Conservation (phyloP, 2,329 filamentous ascomycete genomes). For the Penicillium sp. region DNA sequence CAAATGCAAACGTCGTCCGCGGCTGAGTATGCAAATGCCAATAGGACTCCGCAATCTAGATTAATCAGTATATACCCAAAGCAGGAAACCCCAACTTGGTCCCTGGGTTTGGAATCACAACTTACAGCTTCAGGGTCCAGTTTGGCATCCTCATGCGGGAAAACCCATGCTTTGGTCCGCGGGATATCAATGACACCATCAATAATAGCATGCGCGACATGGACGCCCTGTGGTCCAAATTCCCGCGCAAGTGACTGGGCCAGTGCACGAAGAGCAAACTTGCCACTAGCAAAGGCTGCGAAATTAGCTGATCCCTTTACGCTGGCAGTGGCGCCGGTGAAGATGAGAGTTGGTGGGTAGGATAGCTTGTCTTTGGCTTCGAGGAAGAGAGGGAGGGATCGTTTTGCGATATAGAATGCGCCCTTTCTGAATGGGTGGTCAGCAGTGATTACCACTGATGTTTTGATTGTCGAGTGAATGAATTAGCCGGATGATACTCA, state of each 20-base stretch:
- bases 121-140: constrained; percentile 75
- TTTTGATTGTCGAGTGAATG: background rate
- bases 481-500: constrained; percentile 32
- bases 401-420: constrained; percentile 76
- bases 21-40: constrained; percentile 85
- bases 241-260: constrained; percentile 78
- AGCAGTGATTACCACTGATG: too few relatives aligned
- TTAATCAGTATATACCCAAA: constrained; percentile 23
- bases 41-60: constrained; percentile 81
- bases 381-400: constrained; percentile 71
- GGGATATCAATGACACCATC: constrained; percentile 87
- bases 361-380: constrained; percentile 55
- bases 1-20: constrained; percentile 77
- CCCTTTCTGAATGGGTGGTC: too few relatives aligned
- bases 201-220: constrained; percentile 80
- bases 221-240: constrained; percentile 81
- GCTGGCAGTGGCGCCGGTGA: constrained; percentile 85
- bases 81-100: too few relatives aligned
- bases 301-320: constrained; percentile 72
- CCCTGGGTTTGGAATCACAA: background rate
- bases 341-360: constrained; percentile 77
- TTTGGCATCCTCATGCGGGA: constrained; percentile 66
- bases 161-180: constrained; percentile 64
- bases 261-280: constrained; percentile 77
- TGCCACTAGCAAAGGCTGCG: constrained; percentile 74